phyloP scores from a whole-genome alignment of 2,329 filamentous ascomycete species.

The Nigrospora sphaerica region DNA sequence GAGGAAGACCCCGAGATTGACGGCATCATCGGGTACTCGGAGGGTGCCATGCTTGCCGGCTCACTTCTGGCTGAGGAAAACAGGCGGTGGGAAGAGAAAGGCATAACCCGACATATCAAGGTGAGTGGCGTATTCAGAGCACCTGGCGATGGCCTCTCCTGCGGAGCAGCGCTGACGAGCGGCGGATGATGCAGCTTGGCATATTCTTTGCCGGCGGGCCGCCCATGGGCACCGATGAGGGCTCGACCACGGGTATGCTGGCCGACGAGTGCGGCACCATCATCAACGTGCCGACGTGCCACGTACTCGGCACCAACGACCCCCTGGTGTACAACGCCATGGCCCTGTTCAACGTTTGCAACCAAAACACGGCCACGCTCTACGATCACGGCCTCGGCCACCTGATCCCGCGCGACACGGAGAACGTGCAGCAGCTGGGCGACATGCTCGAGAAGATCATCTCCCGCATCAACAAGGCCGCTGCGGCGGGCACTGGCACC shows the following conservation, averaged over 20 bases:
- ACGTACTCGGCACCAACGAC: constrained; percentile 47
- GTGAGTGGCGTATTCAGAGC: constrained; percentile 6
- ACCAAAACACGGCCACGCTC: constrained; percentile 50
- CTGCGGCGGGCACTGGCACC: constrained; percentile 1
- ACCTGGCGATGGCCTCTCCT: background rate
- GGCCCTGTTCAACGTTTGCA: constrained; percentile 55
- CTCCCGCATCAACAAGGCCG: background rate
- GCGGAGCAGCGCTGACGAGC: background rate
- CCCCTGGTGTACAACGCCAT: constrained; percentile 55
- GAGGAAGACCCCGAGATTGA: constrained; percentile 8
- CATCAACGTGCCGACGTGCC: constrained; percentile 31
- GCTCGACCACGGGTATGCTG: constrained; percentile 11
- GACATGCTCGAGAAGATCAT: constrained; percentile 12
- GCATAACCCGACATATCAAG: constrained; percentile 26
- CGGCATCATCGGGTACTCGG: constrained; percentile 6
- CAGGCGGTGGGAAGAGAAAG: constrained; percentile 14
- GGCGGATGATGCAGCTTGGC: constrained; percentile 25
- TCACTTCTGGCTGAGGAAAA: constrained; percentile 3
- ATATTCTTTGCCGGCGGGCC: constrained; percentile 41
- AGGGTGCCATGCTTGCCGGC: constrained; percentile 4
- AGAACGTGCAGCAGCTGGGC: constrained; percentile 38
- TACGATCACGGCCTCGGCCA: constrained; percentile 62
- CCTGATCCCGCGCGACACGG: constrained; percentile 48
- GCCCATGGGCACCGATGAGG: constrained; percentile 17
- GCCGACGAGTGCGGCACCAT: constrained; percentile 29